Percentiles rank a stretch among this genome's conserved stretches.
Evolutionary conservation across 164 flowering plant genomes (phyloP).

Genomic region (Dillenia turbinata): DNA sequence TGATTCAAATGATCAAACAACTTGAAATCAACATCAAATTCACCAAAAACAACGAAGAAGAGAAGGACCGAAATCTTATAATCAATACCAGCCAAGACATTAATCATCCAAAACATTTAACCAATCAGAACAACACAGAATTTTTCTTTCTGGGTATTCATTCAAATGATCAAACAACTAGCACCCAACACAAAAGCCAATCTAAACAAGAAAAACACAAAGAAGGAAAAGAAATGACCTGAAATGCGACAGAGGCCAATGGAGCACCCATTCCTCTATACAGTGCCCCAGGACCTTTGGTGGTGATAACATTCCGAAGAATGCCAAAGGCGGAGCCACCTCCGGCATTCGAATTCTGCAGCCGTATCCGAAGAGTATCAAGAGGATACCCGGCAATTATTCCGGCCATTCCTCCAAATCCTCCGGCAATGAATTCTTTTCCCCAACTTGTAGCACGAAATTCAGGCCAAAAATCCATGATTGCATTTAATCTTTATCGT

Average conservation of each 20-base stretch:
- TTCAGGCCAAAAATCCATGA: slow-evolving; percentile 94
- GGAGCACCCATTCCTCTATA: slow-evolving; percentile 94
- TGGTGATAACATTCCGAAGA: slow-evolving; percentile 37
- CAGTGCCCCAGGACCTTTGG: slow-evolving; percentile 60
- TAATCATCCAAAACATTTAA: too few species aligned
- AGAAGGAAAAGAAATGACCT: slow-evolving; percentile 33
- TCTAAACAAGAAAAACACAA: neutral
- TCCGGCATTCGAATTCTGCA: slow-evolving; percentile 38
- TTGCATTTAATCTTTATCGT: too few species aligned
- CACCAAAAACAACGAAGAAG: too few species aligned
- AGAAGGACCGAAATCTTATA: too few species aligned
- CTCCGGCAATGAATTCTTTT: slow-evolving; percentile 86
- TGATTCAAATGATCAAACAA: too few species aligned
- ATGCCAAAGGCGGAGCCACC: slow-evolving; percentile 52
- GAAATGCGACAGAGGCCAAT: slow-evolving; percentile 77
- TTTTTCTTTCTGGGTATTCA: too few species aligned
- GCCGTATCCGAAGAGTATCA: slow-evolving; percentile 70
- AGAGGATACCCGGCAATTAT: slow-evolving; percentile 80
- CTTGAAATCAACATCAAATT: too few species aligned
- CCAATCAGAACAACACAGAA: too few species aligned
- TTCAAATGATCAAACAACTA: too few species aligned
- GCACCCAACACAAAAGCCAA: too few species aligned
- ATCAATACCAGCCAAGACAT: too few species aligned
- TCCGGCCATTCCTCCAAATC: slow-evolving; percentile 83
- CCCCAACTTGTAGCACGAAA: slow-evolving; percentile 85